A percentile compares a stretch with the other conserved stretches of the same genome.
phyloP scores from a whole-genome alignment of 2,329 filamentous ascomycete genomes.

The Verticillium dahliae region DNA sequence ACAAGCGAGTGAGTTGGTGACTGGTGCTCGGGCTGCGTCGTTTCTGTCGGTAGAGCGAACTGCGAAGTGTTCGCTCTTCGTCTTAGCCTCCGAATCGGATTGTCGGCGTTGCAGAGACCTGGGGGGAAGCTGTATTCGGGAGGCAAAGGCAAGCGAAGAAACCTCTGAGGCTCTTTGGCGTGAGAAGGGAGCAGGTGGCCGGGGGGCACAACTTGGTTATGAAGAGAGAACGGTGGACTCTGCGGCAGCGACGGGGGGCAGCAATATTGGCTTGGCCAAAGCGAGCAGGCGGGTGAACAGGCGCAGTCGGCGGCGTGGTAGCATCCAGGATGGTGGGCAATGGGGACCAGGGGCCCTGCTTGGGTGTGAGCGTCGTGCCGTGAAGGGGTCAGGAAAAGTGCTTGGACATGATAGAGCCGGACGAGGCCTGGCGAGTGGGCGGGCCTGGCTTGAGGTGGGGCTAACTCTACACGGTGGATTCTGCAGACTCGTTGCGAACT shows the following conservation, averaged over 20 bases:
- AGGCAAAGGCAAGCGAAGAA: background rate
- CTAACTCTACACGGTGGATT: background rate
- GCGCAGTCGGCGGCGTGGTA: background rate
- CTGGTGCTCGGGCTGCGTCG: background rate
- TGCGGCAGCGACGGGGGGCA: background rate
- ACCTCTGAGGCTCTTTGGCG: background rate
- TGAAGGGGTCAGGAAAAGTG: background rate
- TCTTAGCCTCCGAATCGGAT: background rate
- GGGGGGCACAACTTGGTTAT: slow-evolving; percentile 1
- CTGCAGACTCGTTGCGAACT: background rate
- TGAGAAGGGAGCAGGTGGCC: background rate
- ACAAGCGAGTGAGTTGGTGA: background rate
- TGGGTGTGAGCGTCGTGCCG: background rate
- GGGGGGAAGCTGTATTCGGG: background rate
- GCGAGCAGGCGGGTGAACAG: background rate
- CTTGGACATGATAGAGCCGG: background rate
- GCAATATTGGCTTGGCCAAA: background rate
- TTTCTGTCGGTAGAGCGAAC: background rate
- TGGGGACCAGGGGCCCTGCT: background rate
- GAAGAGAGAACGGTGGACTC: background rate
- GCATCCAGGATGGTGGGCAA: background rate
- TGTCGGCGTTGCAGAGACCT: background rate
- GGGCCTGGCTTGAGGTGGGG: background rate
- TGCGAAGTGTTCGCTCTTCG: background rate
- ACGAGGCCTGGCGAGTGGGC: background rate